Evolutionary conservation across 495 filamentous ascomycete species (phyloP), one percentile per base, ranked within the genome.

Genomic region (Parathielavia appendiculata): DNA sequence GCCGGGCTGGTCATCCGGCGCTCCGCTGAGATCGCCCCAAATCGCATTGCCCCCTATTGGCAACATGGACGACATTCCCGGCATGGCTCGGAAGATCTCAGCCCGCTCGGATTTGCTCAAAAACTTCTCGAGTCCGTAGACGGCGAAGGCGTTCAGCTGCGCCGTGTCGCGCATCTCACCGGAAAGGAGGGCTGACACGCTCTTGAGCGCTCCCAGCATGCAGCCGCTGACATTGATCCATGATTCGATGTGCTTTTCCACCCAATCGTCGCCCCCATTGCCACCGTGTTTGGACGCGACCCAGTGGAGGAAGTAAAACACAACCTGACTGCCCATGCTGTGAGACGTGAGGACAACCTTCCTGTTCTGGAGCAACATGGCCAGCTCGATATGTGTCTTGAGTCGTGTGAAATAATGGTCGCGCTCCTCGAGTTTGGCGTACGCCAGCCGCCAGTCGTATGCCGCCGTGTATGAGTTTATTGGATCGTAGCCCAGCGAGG

Each of bases 191-290:
- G 93, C 95, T 1, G 93, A 88, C 22, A 97, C 72, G 46, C 90
- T 91, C 77, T 98, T 98, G 53, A 90, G 79, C 2, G 93, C 92
- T 17, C 93, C 93, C 9, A 98, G 85, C 92, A 98, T 96, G 70
- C 91, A 97, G 17, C 93, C 93, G 59, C 88, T 92, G 69, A 98
- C 91, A 69, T 98, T 98, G 72, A 98, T 92, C 90, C 95, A 97
- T 20, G 88, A 86, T 58, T 93, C 95, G 50, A 98, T 82, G 68
- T 96, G 82, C 22, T 78, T 79, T 43, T 98, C 91, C 1, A 97
- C 95, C 93, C 93, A 98, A 61, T 83, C 79, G 14, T 85, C 79
- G 6, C 93, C 93, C 8, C 91, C 91, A 30, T 83, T 82, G 19
- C 92, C 93, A 54, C 92, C 83, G 1, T 82, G 80, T 22, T 84